Evolutionary conservation across 352 stramenopile genomes (phyloP), one percentile per base, ranked within the genome.

Genomic region (Lagenidium sp.): DNA sequence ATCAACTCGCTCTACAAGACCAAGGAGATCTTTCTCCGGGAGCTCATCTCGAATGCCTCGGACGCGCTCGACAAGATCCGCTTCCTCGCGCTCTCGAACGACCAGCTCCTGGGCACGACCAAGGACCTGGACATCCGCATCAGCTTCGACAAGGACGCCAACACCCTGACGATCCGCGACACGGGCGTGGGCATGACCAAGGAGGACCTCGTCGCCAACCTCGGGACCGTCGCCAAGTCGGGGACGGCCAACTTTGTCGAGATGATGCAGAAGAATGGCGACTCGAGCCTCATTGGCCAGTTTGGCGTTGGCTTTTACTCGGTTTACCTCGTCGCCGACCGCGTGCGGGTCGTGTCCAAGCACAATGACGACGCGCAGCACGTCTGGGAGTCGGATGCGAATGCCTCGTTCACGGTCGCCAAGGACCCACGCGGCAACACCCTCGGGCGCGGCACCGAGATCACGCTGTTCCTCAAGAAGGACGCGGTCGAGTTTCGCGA

Each of bases 271-370:
- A 82, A 86, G 32, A 79, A 77, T 19, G 77, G 72, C 8, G 88
- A 98, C 54, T 78, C 97, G 45, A 90, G 53, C 42, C 82, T 99
- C 53, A 99, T 99, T 59, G 97, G 97, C 39, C 96, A 99, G 78
- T 99, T 99, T 60, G 97, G 97, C 44, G 97, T 99, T 22, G 97
- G 97, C 25, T 99, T 99, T 68, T 99, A 99, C 74, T 98, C 95
- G 10, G 86, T 98, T 21, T 99, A 99, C 71, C 64, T 99, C 15
- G 95, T 99, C 6, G 84, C 94, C 0, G 94, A 99, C 70, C 73
- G 77, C 36, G 92, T 98, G 37, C 84, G 91, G 42, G 96, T 99
- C 25, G 77, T 97, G 20, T 97, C 84, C 50, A 99, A 99, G 79
- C 82, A 97, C 64, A 96, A 97, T 52, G 78, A 97, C 46, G 96